Conservation (phyloP, 441 rosid species). For the Eruca vesicaria region DNA sequence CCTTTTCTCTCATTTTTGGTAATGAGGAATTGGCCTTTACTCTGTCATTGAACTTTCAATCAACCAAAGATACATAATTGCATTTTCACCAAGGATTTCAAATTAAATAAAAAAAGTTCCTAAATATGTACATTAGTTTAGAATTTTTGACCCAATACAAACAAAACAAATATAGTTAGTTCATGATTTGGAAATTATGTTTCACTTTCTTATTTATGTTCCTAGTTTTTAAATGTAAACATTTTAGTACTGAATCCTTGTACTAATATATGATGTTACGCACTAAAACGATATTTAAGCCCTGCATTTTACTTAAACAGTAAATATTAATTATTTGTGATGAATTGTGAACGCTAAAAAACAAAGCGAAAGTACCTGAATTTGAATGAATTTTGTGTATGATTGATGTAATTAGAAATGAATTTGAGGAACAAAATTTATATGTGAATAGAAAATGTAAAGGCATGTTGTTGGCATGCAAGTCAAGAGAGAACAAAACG, state of each 20-base stretch:
- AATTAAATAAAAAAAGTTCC: neutral
- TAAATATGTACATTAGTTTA: neutral
- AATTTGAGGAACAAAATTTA: neutral
- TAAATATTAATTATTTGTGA: neutral
- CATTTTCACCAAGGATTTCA: neutral
- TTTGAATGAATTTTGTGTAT: neutral
- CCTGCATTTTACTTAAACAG: neutral
- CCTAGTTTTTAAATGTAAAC: neutral
- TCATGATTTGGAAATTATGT: neutral
- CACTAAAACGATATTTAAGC: neutral
- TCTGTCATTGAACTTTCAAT: neutral
- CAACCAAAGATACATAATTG: neutral
- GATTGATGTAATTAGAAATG: neutral
- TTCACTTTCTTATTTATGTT: neutral
- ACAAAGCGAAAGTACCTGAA: neutral
- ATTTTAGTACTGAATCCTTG: neutral
- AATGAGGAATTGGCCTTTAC: neutral
- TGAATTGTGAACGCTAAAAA: neutral
- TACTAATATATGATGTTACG: neutral
- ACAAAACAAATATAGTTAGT: neutral
- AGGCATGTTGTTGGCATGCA: slow-evolving; percentile 15
- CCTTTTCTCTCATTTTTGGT: neutral
- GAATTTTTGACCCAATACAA: neutral
- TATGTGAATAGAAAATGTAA: slow-evolving; percentile 21
- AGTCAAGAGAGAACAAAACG: slow-evolving; percentile 32